Conservation (phyloP, 805 yeast species). For the Candida easanensis region DNA sequence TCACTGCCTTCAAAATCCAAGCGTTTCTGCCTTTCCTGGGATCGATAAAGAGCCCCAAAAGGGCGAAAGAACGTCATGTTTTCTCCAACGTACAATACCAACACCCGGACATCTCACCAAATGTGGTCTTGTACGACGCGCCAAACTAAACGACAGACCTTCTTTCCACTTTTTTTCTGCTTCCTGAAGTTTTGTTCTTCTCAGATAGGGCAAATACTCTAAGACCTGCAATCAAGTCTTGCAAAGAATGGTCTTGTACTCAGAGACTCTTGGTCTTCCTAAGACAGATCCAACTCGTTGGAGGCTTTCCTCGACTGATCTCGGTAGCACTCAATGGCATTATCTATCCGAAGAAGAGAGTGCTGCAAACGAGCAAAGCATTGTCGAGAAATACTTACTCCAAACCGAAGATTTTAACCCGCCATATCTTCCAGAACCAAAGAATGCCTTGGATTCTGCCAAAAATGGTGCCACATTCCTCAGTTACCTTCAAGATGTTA, state of each 20-base stretch:
- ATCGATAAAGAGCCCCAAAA: too few species aligned
- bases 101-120: too few species aligned
- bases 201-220: neutral
- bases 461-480: slow-evolving; percentile 73
- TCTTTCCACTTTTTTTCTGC: neutral
- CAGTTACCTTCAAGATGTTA: slow-evolving; percentile 60
- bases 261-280: slow-evolving; percentile 68
- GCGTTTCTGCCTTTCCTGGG: too few species aligned
- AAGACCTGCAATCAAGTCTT: neutral
- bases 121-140: too few species aligned
- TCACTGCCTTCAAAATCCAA: too few species aligned
- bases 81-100: too few species aligned
- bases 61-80: too few species aligned
- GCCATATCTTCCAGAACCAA: slow-evolving; percentile 34
- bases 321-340: slow-evolving; percentile 84
- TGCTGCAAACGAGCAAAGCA: slow-evolving; percentile 44
- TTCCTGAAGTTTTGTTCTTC: neutral
- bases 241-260: slow-evolving; percentile 37
- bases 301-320: slow-evolving; percentile 66
- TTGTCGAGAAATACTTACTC: slow-evolving; percentile 54
- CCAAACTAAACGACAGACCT: too few species aligned
- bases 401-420: slow-evolving; percentile 37
- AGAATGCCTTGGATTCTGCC: slow-evolving; percentile 58
- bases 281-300: slow-evolving; percentile 69
- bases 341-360: slow-evolving; percentile 39